Evolutionary conservation across 345 rosid genomes (phyloP), one percentile per base, ranked within the genome.

Genomic region (Angophora floribunda): DNA sequence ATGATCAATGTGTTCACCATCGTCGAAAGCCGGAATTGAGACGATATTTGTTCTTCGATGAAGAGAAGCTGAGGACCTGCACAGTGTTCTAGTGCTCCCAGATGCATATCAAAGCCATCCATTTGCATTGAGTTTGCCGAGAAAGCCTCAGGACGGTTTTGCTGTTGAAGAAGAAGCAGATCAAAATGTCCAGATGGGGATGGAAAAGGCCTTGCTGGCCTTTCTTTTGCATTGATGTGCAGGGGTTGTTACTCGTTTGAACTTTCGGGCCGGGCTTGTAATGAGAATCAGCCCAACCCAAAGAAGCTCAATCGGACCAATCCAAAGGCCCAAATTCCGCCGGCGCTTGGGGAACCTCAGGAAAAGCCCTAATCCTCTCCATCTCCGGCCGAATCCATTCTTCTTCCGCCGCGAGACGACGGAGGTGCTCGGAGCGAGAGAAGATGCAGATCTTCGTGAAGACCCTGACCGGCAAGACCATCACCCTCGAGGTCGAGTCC

Each of bases 371-470:
- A 67, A 67, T 32, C 41, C 24, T 7, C 41, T 70, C 45, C 1
- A 45, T 8, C 45, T 2, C 80, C 45, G 80, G 44, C 45, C 0
- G 45, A 8, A 21, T 32, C 80, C 1, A 10, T 6, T 1, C 44
- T 21, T 41, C 84, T 6, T 75, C 84, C 84, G 8, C 49, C 84
- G 84, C 84, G 44, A 6, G 84, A 3, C 84, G 84, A 44, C 84
- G 84, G 84, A 41, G 84, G 49, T 3, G 26, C 13, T 36, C n/a
- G 4, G 30, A 86, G 52, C 24, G 30, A 45, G 41, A 86, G 22
- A 91, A 90, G 78, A 94, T 94, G 95, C 95, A 93, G 92, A 93
- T 94, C 89, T 94, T 94, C 90, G 96, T 94, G 89, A 94, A 94
- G 90, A 93, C 95, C 86, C 92, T 93, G 30, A 94, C 96, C 3